Evolutionary conservation across 2,329 filamentous ascomycete genomes (phyloP), one percentile per base, ranked within the genome.

Genomic region (Macrophomina phaseolina): DNA sequence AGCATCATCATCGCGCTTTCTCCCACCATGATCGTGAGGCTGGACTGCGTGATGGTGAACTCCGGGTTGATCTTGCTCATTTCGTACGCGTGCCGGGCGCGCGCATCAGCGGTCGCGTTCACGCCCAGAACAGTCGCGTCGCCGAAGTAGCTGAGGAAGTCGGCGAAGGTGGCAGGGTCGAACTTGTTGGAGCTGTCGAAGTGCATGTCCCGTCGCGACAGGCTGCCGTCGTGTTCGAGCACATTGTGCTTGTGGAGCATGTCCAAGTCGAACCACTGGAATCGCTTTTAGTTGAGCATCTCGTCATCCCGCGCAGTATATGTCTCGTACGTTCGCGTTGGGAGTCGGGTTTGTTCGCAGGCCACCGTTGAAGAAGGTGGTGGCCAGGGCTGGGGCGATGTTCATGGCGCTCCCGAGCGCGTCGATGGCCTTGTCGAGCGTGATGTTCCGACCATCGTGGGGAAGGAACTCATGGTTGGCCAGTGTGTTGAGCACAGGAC

Each of bases 151-250:
- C 38, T 63, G 1, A 77, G 53, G 23, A 72, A 69, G 6, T 73
- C 67, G 4, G 71, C 63, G 48, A 78, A 72, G 1, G 75, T 68
- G 7, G 71, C 68, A 1, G 67, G 60, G 42, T 73, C 67, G 49
- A 73, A 70, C 4, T 65, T 23, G 53, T 73, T 71, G 18, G 69
- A 66, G 5, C 14, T 32, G 55, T 60, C 40, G 40, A 60, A 45
- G 40, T 45, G 18, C 55, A 46, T 46, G 58, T 75, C 73, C 51
- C 66, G 58, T 7, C 77, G 70, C 0, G 71, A 72, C 1, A 79
- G 70, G 7, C 73, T 76, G 30, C 69, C 76, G 63, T 80, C 78
- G 62, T 79, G 77, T 68, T 79, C 78, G 28, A 79, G 70, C 2
- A 70, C 68, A 40, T 73, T 71, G 70, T 79, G 78, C 32, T 71